phyloP scores from a whole-genome alignment of 306 rosid species.

The Medicago lupulina region DNA sequence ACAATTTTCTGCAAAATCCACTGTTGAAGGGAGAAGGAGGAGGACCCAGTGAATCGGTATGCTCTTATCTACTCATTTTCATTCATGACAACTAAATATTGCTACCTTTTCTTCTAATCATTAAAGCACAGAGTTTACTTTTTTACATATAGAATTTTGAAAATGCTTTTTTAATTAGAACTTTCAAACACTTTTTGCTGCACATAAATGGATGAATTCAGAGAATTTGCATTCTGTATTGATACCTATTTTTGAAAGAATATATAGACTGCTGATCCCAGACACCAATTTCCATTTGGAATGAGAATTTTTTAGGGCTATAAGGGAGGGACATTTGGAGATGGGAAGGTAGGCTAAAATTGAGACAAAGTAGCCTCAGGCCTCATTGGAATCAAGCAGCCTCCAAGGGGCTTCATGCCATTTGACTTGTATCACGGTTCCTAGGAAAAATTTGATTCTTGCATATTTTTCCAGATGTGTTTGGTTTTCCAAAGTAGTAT shows the following conservation, averaged over 20 bases:
- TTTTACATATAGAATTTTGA: constrained; percentile 12
- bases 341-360: constrained; percentile 18
- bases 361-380: constrained; percentile 2
- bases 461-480: constrained; percentile 8
- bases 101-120: constrained; percentile 37
- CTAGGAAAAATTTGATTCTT: background rate
- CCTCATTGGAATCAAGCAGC: constrained; percentile 14
- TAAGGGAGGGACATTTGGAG: constrained; percentile 10
- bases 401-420: constrained; percentile 5
- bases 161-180: background rate
- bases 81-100: background rate
- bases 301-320: background rate
- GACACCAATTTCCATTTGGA: background rate
- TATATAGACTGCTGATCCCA: constrained; percentile 1
- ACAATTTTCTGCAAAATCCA: constrained; percentile 79
- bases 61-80: constrained; percentile 35
- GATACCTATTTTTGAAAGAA: background rate
- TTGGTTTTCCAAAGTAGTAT: background rate
- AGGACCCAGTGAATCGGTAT: constrained; percentile 60
- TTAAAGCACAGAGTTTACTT: background rate
- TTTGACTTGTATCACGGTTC: constrained; percentile 8
- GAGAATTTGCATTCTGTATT: constrained; percentile 29
- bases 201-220: constrained; percentile 31
- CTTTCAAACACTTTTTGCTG: constrained; percentile 21
- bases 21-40: constrained; percentile 68